Base-by-base conservation (phyloP, 768 basidiomycete species). In the Pleurotus sapidus region DNA sequence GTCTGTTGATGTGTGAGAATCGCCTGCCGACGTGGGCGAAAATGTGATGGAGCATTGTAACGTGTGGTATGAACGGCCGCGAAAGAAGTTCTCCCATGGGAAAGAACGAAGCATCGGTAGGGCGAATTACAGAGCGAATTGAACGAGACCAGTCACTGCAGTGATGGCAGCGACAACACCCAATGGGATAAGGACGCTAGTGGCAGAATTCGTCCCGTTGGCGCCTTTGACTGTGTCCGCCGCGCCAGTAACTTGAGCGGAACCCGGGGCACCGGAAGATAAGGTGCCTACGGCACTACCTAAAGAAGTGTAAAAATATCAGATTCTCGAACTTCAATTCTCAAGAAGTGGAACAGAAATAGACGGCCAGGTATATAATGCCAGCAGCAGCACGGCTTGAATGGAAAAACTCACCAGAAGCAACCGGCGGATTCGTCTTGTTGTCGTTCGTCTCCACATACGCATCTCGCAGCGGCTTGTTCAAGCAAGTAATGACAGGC, bases 391-490 rank as follows among this genome's bases (percentile, higher is more conserved):
- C n/a, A 23, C 23, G 12, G 12, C 30, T 17, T 40, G 37, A 54
- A 54, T 43, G 47, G 39, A 55, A 23, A 40, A 58, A 50, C 59
- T 17, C 57, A 61, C 50, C 50, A 43, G 48, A 57, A 27, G 68
- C 55, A 27, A 75, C 70, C 15, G 80, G 80, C 7, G 85, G 84
- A 66, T 87, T 81, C 23, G 84, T 79, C 43, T 60, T 60, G 74
- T 92, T 93, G 68, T 87, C 74, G 65, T 88, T 89, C 2, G 88
- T 89, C 77, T 94, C 91, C 59, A 91, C 74, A 73, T 94, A 96
- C 3, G 89, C 84, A 64, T 92, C 82, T 20, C 69, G 60, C 12
- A 85, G 63, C 14, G 74, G 68, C 69, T 77, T 73, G 67, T 84
- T 79, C 59, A 88, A 65, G 75, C 93, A 96, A 3, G 70, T 60